Evolutionary conservation across 1,139 yeast species (phyloP), one percentile per base, ranked within the genome.

Genomic region (Zygosaccharomyces pseudobailii): DNA sequence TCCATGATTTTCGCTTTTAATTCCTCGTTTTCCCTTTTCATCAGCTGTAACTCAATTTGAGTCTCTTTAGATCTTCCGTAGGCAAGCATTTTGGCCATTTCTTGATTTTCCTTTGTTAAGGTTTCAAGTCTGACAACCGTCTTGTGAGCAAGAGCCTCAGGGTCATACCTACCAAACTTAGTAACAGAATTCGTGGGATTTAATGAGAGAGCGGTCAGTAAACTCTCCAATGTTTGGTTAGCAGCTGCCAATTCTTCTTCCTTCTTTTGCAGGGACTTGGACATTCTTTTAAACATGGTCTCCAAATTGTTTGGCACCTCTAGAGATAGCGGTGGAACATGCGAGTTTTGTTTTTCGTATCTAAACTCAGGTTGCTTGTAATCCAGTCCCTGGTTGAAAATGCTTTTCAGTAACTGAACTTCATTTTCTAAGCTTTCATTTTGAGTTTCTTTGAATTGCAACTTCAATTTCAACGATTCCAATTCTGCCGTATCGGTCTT

Each of bases 131-230:
- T 81, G 43, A 77, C 74, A 43, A 87, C 72, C 47, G 87, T 78
- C 55, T 85, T 83, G 62, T 88, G 95, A 6, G 92, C 82, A 43
- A 87, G 68, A 54, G 87, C 92, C 55, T 84, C 80, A 41, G 82
- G 86, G 58, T 87, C 95, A 58, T 76, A 81, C 46, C 82, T 71
- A 2, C 85, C 85, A 47, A 69, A 63, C 32, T 71, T 70, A 3
- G 79, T 75, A 31, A 70, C 62, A 17, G 66, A 54, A 45, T 72
- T 72, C 5, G 68, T 58, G 6, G 79, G 79, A 49, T 72, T 72
- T 46, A 75, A 55, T 3, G 78, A 69, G 22, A 76, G 62, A 0
- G 84, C 80, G 3, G 82, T 75, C 24, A 84, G 61, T n/a, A 85
- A 58, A 17, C 85, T 75, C 57, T 86, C 94, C 43, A 86, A 68